phyloP scores from a whole-genome alignment of 2,329 filamentous ascomycete genomes.

The Penicillium occitanis region DNA sequence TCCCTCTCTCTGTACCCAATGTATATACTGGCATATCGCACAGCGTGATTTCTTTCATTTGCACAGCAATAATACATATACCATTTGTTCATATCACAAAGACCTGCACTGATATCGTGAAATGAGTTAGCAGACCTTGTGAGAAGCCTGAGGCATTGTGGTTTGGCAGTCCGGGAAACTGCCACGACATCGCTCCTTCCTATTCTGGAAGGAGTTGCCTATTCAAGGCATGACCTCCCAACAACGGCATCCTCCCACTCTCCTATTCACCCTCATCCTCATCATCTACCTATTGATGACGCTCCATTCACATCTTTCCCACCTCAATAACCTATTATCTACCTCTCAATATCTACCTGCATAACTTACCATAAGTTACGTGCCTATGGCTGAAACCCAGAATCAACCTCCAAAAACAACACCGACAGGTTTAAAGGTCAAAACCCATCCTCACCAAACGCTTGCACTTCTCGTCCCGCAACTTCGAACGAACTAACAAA shows the following conservation, averaged over 20 bases:
- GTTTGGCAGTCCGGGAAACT: not conserved
- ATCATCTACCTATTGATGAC: not conserved
- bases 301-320: not conserved
- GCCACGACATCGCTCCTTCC: not conserved
- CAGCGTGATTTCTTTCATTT: not conserved
- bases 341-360: not conserved
- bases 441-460: not conserved
- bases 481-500: not conserved
- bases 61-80: not conserved
- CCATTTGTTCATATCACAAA: not conserved
- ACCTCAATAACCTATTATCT: not conserved
- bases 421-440: not conserved
- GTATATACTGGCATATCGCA: not conserved
- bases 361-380: not conserved
- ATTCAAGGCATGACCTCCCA: not conserved
- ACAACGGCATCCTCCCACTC: not conserved
- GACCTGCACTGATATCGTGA: not conserved
- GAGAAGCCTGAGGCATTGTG: not conserved
- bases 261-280: not conserved
- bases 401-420: not conserved
- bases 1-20: not conserved
- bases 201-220: not conserved
- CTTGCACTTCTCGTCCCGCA: not conserved
- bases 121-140: not conserved
- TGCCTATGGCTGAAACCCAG: not conserved